Base-by-base conservation (phyloP, 257 asterid species). In the Ballota nigra region DNA sequence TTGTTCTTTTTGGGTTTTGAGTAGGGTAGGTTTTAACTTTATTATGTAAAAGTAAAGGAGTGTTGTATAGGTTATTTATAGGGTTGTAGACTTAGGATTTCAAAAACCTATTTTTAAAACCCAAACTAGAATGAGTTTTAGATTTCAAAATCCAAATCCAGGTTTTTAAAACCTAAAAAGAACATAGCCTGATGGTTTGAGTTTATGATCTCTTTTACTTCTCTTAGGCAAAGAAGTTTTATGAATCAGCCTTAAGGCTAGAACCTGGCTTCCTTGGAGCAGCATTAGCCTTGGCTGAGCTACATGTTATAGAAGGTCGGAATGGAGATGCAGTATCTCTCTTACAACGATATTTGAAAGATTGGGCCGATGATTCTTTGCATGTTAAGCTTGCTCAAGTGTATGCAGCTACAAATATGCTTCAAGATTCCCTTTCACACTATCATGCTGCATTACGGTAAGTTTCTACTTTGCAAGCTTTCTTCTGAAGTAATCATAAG, bases 211-310 rank as follows among this genome's bases (percentile, higher is more conserved):
- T 58, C 62, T 63, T 64, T 23, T 53, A 5, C 29, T 10, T 66
- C 59, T 36, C 58, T 76, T 86, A 91, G 98, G 99, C 99, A 6
- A 95, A 92, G 85, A 95, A 85, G 79, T 95, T 91, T 66, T 95
- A 91, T 43, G 99, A 95, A 80, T 95, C 99, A n/a, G 97, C 98
- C 70, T 86, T 92, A 60, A 88, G 99, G 78, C 85, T 91, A 60
- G 99, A 95, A 81, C 99, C 99, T 5, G 99, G 99, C 70, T 89
- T 89, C 80, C 92, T 95, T 62, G 98, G 92, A 71, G 98, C 98
- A 31, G 99, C 97, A 20, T 79, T 95, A 84, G 96, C 99, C 72
- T 88, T 94, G 88, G 99, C 98, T 33, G 99, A 94, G 81, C 97
- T 95, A 76, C 99, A 95, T 66, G 89, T 91, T 20, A 73, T 77